Evolutionary conservation across 148 eudicot genomes (phyloP).

Genomic region (Hydrangea macrophylla): DNA sequence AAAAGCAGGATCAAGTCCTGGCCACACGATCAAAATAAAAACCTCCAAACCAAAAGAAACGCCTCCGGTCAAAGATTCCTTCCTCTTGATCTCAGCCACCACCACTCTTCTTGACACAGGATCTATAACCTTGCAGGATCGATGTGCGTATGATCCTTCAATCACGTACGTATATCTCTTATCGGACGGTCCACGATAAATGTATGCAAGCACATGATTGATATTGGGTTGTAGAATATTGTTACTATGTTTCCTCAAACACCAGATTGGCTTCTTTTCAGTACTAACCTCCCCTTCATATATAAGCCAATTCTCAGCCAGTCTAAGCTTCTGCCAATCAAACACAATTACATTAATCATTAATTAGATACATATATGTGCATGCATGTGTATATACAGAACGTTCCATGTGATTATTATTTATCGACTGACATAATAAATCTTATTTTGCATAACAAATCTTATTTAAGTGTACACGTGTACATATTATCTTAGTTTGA

Average conservation of each 20-base stretch:
- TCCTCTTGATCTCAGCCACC: slow-evolving; percentile 75
- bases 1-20: slow-evolving; percentile 48
- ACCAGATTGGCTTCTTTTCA: slow-evolving; percentile 23
- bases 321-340: slow-evolving; percentile 36
- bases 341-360: background rate
- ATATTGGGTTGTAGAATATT: slow-evolving; percentile 29
- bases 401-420: too few species aligned
- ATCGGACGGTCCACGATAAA: slow-evolving; percentile 25
- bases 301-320: slow-evolving; percentile 57
- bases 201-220: slow-evolving; percentile 46
- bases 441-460: too few species aligned
- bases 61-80: slow-evolving; percentile 43
- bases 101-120: slow-evolving; percentile 46
- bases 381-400: too few species aligned
- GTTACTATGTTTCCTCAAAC: slow-evolving; percentile 40
- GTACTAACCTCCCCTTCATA: slow-evolving; percentile 54
- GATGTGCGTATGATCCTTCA: slow-evolving; percentile 59
- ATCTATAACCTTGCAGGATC: slow-evolving; percentile 62
- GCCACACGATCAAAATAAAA: slow-evolving; percentile 54
- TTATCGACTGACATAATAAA: too few species aligned
- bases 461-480: too few species aligned
- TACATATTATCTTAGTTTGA: too few species aligned
- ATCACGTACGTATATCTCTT: slow-evolving; percentile 42
- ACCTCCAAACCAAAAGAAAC: slow-evolving; percentile 78
- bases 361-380: too few species aligned